Evolutionary conservation across 306 rosid genomes (phyloP), one percentile per base, ranked within the genome.

Genomic region (Potentilla sterilis): DNA sequence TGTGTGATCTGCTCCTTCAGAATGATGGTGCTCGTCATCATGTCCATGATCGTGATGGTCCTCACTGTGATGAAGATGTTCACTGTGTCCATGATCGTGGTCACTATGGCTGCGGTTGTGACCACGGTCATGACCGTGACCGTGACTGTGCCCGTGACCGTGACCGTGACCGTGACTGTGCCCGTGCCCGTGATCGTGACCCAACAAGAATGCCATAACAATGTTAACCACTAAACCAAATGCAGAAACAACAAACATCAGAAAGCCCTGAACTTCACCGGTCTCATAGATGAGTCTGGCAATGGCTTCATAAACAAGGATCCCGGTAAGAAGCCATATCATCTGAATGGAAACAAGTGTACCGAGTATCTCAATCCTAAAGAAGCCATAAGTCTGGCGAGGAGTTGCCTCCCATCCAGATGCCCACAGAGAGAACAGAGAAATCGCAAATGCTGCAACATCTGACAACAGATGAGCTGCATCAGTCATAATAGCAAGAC

Each of bases 281-380:
- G 87, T 70, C 11, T 78, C 84, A 46, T 81, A 52, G 67, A 87
- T 62, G 37, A 87, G 82, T 67, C 91, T 79, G 32, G 69, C 74
- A 67, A 87, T 76, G 61, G 91, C 91, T 77, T 87, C 91, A 19
- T 87, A 87, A 24, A 87, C 91, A 46, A 87, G 87, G 57, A 87
- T 87, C 46, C 91, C 91, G 11, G 91, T 87, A 73, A 87, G 91
- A 79, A 87, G 91, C 91, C 91, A 87, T 43, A 87, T 87, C 91
- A 87, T 87, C 75, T 87, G 91, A 48, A 87, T 87, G 28, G 91
- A 87, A 76, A 87, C 87, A 47, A 87, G 91, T 37, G 91, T 87
- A 38, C 91, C 91, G 5, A 87, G 71, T 38, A 87, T 87, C 74
- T 87, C 91, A 37, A 87, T 87, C 52, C 91, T 77, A 64, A 85